A percentile compares a stretch with the other conserved stretches of the same genome.
Evolutionary conservation across 148 eudicot genomes (phyloP).

Genomic region (Linanthus parryae): DNA sequence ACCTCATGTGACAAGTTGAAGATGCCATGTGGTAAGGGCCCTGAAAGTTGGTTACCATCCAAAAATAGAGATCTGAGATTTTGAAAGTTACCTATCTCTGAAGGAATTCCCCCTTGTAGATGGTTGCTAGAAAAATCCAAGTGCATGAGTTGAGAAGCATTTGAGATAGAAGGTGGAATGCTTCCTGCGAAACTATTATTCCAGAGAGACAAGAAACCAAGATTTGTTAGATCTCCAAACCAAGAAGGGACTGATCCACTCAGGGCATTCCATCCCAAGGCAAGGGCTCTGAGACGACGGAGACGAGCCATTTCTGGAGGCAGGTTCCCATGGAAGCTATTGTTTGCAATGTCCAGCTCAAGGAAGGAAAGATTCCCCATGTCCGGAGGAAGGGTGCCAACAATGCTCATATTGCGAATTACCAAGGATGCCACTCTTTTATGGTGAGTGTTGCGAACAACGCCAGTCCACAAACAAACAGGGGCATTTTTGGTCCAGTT

Average conservation of each 20-base stretch:
- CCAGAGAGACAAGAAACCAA: not conserved
- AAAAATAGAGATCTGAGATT: not conserved
- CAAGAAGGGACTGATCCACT: not conserved
- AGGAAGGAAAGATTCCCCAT: not conserved
- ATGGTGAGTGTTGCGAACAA: constrained; percentile 6
- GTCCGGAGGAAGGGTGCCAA: not conserved
- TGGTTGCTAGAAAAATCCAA: not conserved
- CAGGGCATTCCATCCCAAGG: not conserved
- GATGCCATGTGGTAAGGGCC: not conserved
- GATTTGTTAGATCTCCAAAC: not conserved
- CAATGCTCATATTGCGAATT: not conserved
- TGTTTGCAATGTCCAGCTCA: not conserved
- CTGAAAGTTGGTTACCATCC: not conserved
- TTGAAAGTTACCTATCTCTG: not conserved
- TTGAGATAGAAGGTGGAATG: not conserved
- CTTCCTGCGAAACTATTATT: not conserved
- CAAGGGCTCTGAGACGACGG: not conserved
- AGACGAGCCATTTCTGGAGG: not conserved
- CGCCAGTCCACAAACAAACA: not conserved
- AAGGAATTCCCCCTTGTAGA: constrained; percentile 1
- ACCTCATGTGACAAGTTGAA: not conserved
- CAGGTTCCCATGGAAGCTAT: not conserved
- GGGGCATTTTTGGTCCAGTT: constrained; percentile 13
- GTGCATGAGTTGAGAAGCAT: not conserved
- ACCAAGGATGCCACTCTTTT: not conserved